phyloP scores from a whole-genome alignment of 2,329 filamentous ascomycete species.

The Colletotrichum sp. region DNA sequence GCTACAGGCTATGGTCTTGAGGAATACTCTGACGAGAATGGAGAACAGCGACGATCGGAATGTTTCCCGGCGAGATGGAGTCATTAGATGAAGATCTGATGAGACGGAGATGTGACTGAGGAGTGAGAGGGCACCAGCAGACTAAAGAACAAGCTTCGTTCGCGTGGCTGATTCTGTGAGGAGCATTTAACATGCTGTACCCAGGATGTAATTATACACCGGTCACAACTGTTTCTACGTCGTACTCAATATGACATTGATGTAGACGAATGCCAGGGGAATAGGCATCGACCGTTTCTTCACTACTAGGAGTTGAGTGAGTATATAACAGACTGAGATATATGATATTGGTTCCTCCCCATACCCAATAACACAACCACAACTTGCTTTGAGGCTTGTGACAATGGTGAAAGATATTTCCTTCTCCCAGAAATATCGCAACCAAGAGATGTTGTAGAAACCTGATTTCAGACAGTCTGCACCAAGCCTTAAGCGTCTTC shows the following conservation, averaged over 20 bases:
- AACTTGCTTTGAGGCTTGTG: not conserved
- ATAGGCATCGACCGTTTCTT: not conserved
- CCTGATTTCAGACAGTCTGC: not conserved
- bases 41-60: not conserved
- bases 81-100: not conserved
- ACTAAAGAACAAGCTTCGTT: not conserved
- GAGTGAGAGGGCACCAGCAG: not conserved
- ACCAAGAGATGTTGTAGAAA: not conserved
- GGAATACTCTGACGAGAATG: not conserved
- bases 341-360: not conserved
- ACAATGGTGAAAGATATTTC: not conserved
- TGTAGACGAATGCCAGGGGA: not conserved
- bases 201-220: not conserved
- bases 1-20: fast-evolving
- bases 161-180: not conserved
- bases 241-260: not conserved
- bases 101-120: not conserved
- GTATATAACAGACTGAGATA: not conserved
- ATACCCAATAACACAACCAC: not conserved
- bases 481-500: not conserved
- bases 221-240: not conserved
- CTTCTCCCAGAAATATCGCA: not conserved
- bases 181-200: not conserved
- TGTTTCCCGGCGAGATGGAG: fast-evolving
- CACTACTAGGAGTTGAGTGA: not conserved